A percentile compares a stretch with the other conserved stretches of the same genome.
Conservation (phyloP, 495 filamentous ascomycete species). For the Talaromyces wortmannii region DNA sequence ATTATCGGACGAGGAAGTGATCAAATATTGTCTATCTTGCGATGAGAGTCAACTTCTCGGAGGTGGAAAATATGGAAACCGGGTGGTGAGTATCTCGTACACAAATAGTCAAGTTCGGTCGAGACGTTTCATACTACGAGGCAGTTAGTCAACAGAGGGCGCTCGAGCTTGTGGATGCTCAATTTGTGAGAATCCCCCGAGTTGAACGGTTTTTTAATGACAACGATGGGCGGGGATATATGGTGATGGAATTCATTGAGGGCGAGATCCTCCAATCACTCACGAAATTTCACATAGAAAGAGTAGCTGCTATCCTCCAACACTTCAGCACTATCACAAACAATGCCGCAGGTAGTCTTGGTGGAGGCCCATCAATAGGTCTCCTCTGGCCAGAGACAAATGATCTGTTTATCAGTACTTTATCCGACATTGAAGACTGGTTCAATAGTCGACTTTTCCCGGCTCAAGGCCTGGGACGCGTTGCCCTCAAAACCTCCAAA, state of each 20-base stretch:
- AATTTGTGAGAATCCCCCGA: slow-evolving; percentile 20
- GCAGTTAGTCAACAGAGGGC: slow-evolving; percentile 19
- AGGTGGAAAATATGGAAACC: not conserved
- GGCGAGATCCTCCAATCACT: slow-evolving; percentile 14
- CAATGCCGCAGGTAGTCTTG: slow-evolving; percentile 12
- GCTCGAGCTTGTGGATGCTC: slow-evolving; percentile 18
- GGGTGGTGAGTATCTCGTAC: not conserved
- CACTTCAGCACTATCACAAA: slow-evolving; percentile 15
- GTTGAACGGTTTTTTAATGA: slow-evolving; percentile 19
- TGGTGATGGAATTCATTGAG: slow-evolving; percentile 25
- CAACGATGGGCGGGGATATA: slow-evolving; percentile 15
- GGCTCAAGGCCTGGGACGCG: slow-evolving; percentile 5
- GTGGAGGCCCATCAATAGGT: slow-evolving; percentile 11
- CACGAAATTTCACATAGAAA: slow-evolving; percentile 11
- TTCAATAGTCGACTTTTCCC: slow-evolving; percentile 16
- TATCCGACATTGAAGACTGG: slow-evolving; percentile 15
- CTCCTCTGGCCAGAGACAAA: slow-evolving; percentile 15
- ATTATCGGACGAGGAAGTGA: too few species aligned
- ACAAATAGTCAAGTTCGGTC: slow-evolving; percentile 7
- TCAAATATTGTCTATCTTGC: not conserved
- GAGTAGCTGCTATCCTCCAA: slow-evolving; percentile 12
- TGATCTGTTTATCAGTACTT: slow-evolving; percentile 11
- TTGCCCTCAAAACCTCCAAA: slow-evolving; percentile 7
- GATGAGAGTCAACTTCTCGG: not conserved
- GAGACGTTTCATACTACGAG: slow-evolving; percentile 19